These are phyloP conservation scores for Colletotrichum acutatum DNA, from an alignment of 2,329 filamentous ascomycete genomes.

Conservation along the genomic window DNA sequence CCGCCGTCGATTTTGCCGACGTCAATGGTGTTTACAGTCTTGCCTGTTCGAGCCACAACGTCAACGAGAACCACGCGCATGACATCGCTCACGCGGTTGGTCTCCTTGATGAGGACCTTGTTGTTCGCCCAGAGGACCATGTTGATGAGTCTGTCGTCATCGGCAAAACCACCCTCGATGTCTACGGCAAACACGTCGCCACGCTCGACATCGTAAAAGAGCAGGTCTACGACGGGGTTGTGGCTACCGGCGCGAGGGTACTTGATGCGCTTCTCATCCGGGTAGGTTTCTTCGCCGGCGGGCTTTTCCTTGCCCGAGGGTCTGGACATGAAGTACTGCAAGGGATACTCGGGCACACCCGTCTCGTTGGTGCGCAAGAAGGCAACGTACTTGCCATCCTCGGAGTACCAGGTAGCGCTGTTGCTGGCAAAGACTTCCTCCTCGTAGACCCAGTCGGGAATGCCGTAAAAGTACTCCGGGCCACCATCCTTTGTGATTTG, in stretches of 20 bases:
- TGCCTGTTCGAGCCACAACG: constrained; percentile 76
- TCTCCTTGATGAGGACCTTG: constrained; percentile 88
- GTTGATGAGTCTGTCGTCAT: constrained; percentile 89
- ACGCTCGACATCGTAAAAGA: constrained; percentile 87
- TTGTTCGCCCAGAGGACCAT: constrained; percentile 91
- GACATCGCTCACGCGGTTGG: constrained; percentile 93
- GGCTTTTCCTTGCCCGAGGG: constrained; percentile 79
- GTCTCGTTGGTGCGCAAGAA: constrained; percentile 92
- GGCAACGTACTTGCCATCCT: constrained; percentile 82
- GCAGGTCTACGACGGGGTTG: constrained; percentile 88
- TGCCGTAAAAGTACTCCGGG: constrained; percentile 89
- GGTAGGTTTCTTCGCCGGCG: constrained; percentile 85
- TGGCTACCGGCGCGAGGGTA: constrained; percentile 96
- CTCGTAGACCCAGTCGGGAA: constrained; percentile 96
- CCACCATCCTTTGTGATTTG: constrained; percentile 90
- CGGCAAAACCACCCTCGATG: constrained; percentile 79
- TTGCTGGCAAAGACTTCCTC: constrained; percentile 80
- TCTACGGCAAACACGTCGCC: constrained; percentile 83
- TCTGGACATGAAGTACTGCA: constrained; percentile 91
- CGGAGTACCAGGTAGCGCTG: constrained; percentile 88
- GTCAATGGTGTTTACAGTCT: constrained; percentile 82
- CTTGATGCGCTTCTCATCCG: constrained; percentile 91
- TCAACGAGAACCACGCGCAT: constrained; percentile 90
- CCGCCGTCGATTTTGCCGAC: constrained; percentile 89
- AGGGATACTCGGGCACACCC: constrained; percentile 87